These are phyloP conservation scores for Cladobotryum mycophilum DNA, from an alignment of 2,329 filamentous ascomycete species.

Conservation along the genomic window DNA sequence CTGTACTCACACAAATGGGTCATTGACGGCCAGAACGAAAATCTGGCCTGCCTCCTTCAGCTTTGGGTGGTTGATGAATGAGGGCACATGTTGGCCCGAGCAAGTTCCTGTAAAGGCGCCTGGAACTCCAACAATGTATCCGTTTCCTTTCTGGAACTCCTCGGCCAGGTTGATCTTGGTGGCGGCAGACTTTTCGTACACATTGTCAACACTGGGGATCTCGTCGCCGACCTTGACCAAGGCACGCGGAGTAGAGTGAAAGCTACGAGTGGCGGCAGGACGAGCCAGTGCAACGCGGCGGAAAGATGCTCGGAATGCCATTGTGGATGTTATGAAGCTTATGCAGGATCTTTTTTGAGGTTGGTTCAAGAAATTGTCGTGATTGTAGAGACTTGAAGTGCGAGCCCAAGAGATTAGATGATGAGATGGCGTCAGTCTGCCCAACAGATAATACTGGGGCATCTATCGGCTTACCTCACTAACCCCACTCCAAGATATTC, in stretches of 20 bases:
- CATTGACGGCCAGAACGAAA: slow-evolving; percentile 89
- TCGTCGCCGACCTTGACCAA: slow-evolving; percentile 72
- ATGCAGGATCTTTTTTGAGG: background rate
- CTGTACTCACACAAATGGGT: slow-evolving; percentile 76
- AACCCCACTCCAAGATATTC: background rate
- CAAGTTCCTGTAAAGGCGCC: slow-evolving; percentile 63
- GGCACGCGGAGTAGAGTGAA: slow-evolving; percentile 58
- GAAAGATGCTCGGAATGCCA: slow-evolving; percentile 33
- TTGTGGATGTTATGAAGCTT: slow-evolving; percentile 14
- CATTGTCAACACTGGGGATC: slow-evolving; percentile 68
- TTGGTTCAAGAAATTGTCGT: background rate
- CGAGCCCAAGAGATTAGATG: background rate
- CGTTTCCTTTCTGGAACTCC: slow-evolving; percentile 65
- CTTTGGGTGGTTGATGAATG: slow-evolving; percentile 74
- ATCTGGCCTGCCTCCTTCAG: slow-evolving; percentile 76
- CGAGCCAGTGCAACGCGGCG: slow-evolving; percentile 27
- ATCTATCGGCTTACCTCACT: background rate
- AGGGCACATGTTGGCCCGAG: slow-evolving; percentile 67
- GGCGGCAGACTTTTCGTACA: slow-evolving; percentile 80
- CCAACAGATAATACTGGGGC: no score
- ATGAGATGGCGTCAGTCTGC: slow-evolving; percentile 5
- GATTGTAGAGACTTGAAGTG: background rate
- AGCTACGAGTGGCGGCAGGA: slow-evolving; percentile 34
- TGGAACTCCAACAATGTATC: slow-evolving; percentile 78
- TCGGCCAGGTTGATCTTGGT: slow-evolving; percentile 84